Percentiles rank a stretch among this genome's conserved stretches.
Conservation (phyloP, 129 eudicot species). For the Arctium minus region DNA sequence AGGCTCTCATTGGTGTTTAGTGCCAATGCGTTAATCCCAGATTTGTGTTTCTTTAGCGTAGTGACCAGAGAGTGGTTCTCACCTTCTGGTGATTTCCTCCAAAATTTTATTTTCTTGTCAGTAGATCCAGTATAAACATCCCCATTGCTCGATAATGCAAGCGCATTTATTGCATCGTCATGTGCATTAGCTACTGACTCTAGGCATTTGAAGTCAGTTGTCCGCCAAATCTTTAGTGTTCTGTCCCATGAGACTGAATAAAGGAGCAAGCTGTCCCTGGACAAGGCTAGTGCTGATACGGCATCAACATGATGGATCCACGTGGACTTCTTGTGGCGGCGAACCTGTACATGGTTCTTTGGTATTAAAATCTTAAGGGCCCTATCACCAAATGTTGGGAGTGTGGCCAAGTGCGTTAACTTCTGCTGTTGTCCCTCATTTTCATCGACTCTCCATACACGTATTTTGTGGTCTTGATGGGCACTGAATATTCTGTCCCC, state of each 20-base stretch:
- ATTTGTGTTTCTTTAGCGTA: slow-evolving; percentile 49
- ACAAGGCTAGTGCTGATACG: slow-evolving; percentile 58
- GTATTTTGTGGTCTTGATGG: slow-evolving; percentile 67
- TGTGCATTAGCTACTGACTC: slow-evolving; percentile 60
- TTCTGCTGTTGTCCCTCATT: slow-evolving; percentile 28
- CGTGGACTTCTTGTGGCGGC: slow-evolving; percentile 55
- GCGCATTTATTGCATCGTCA: slow-evolving; percentile 67
- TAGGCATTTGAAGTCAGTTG: slow-evolving; percentile 61
- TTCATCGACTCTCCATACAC: slow-evolving; percentile 48
- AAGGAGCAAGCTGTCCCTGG: slow-evolving; percentile 43
- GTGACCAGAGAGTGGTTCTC: slow-evolving; percentile 37
- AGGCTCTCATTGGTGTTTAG: slow-evolving; percentile 43
- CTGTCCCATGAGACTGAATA: slow-evolving; percentile 77
- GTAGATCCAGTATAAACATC: slow-evolving; percentile 61
- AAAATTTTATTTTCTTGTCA: slow-evolving; percentile 47
- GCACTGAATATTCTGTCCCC: slow-evolving; percentile 52
- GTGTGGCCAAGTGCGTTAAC: slow-evolving; percentile 49
- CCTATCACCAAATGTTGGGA: slow-evolving; percentile 61
- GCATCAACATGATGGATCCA: slow-evolving; percentile 70
- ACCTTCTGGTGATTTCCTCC: slow-evolving; percentile 43
- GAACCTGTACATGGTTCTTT: slow-evolving; percentile 49
- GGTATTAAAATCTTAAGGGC: slow-evolving; percentile 39
- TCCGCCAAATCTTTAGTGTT: slow-evolving; percentile 61
- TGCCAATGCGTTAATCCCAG: slow-evolving; percentile 61
- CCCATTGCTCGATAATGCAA: slow-evolving; percentile 46